phyloP scores from a whole-genome alignment of 345 rosid species.

The Eucalyptus camaldulensis region DNA sequence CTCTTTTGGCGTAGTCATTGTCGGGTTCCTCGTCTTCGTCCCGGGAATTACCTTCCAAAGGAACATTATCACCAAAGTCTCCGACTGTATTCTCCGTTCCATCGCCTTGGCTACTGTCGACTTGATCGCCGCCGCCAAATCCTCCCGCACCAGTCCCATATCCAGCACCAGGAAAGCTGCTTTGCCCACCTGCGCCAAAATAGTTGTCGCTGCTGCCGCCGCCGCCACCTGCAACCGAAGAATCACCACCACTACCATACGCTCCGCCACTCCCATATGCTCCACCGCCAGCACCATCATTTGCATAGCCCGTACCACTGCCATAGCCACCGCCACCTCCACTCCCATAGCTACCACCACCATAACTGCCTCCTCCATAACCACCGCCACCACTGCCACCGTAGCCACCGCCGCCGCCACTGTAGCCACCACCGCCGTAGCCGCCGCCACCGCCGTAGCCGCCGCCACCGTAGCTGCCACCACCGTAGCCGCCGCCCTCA shows the following conservation, averaged over 20 bases:
- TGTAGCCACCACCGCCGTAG: conserved; percentile 8
- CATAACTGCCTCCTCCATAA: conserved; percentile 8
- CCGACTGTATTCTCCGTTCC: conserved; percentile 1
- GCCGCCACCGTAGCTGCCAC: not conserved
- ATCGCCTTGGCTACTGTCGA: conserved; percentile 7
- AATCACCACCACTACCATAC: conserved; percentile 2
- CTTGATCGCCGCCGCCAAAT: conserved; percentile 6
- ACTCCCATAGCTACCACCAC: conserved; percentile 14
- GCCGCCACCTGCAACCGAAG: conserved; percentile 6
- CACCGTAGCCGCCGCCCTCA: not conserved
- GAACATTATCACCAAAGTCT: conserved; percentile 9
- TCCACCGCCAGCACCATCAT: conserved; percentile 3
- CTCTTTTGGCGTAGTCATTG: conserved; percentile 58
- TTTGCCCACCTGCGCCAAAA: conserved; percentile 3
- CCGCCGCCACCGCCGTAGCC: conserved; percentile 6
- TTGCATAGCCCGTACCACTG: conserved; percentile 3
- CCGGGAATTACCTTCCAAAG: conserved; percentile 9
- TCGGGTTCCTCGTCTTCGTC: conserved; percentile 20
- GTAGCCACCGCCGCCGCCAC: conserved; percentile 7
- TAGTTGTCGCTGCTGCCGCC: not conserved
- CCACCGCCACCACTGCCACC: conserved; percentile 4
- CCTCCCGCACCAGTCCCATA: not conserved
- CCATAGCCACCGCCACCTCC: conserved; percentile 2
- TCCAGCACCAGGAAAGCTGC: conserved; percentile 10
- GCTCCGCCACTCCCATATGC: conserved; percentile 3